Base-by-base conservation (phyloP, 495 filamentous ascomycete species). In the Xylaria acuta region DNA sequence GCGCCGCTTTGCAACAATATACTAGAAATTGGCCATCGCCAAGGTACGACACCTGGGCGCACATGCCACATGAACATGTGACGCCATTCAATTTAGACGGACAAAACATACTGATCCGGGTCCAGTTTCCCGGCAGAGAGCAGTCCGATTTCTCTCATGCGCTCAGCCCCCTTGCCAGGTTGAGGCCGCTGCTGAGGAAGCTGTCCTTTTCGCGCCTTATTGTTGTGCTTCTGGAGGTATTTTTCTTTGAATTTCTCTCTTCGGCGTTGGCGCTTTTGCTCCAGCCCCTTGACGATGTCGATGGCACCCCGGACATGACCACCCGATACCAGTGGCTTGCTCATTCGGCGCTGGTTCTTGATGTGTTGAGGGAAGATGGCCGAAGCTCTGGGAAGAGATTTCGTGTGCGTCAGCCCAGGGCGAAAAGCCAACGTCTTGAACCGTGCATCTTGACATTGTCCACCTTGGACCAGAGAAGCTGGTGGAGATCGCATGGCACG, bases 281-380 rank as follows among this genome's bases (percentile, higher is more conserved):
- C 96, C 9, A 99, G 90, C 7, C 96, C 96, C 78, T 97, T 94
- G 82, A 97, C 94, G 73, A 99, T 98, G 78, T 98, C 97, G 74
- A 98, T 95, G 38, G 96, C 94, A 58, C 94, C 94, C 72, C 96
- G 89, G 36, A 88, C 88, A 72, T 92, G 90, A 34, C 86, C 73
- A 71, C 88, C 84, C 56, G 67, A 51, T 69, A 79, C 41, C 70
- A 75, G 34, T 27, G 70, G 36, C 72, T 80, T 72, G 69, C 75
- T 22, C 64, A 71, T 27, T 66, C 80, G 64, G 70, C 73, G 72
- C 56, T 81, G 76, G 73, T 75, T 71, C 70, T 84, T 84, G 27
- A 80, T 68, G 38, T 84, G 81, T 25, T 86, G 82, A 75, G 89
- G 88, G 81, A 94, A 94, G 64, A 91, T 86, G 75, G 91, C 92